Evolutionary conservation across 306 rosid genomes (phyloP).

Genomic region (Sphenostylis stenocarpa): DNA sequence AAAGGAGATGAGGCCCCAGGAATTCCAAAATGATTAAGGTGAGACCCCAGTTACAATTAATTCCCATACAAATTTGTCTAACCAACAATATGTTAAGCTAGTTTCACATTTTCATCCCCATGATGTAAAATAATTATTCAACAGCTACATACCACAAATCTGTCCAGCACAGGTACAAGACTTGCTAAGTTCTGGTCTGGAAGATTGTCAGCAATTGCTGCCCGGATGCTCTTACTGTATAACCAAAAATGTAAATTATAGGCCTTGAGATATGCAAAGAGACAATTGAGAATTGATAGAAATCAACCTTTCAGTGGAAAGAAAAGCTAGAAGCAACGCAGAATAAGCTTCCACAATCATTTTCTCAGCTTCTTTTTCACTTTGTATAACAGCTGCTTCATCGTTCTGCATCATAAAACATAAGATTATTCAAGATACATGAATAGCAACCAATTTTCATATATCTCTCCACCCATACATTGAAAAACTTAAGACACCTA

Average conservation of each 20-base stretch:
- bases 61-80: not conserved
- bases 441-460: not conserved
- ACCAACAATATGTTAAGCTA: not conserved
- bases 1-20: not conserved
- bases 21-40: constrained; percentile 13
- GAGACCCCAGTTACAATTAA: not conserved
- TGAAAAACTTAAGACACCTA: not conserved
- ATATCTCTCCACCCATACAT: not conserved
- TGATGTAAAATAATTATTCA: not conserved
- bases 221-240: constrained; percentile 51
- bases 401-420: constrained; percentile 63
- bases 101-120: constrained; percentile 23
- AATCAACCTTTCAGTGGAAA: constrained; percentile 53
- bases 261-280: constrained; percentile 6
- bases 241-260: not conserved
- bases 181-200: constrained; percentile 60
- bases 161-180: constrained; percentile 94
- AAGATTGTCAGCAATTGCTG: constrained; percentile 50
- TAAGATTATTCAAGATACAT: constrained; percentile 24
- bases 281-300: not conserved
- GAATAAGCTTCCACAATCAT: constrained; percentile 59
- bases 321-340: constrained; percentile 58
- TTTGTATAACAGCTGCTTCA: constrained; percentile 79
- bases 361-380: constrained; percentile 91
- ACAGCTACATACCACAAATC: constrained; percentile 81